Evolutionary conservation across 371 early-diverging fungal genomes (phyloP).

Genomic region (Mucor piriformis): DNA sequence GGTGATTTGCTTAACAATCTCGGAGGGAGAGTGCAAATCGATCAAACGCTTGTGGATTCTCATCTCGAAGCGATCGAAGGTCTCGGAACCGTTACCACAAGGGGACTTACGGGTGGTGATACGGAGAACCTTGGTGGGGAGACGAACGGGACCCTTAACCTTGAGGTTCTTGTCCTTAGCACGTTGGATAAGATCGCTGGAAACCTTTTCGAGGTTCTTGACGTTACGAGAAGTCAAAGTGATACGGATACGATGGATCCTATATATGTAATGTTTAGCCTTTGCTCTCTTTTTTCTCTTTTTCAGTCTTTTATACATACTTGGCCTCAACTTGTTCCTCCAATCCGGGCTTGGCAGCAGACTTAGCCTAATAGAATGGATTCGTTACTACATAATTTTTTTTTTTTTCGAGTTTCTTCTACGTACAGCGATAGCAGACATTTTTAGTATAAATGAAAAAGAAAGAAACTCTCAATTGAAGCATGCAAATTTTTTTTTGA

Average conservation of each 20-base stretch:
- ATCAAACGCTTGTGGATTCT: conserved; percentile 99
- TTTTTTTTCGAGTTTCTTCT: not conserved
- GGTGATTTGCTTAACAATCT: conserved; percentile 99
- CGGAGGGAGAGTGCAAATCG: conserved; percentile 96
- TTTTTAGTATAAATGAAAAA: conserved; percentile 35
- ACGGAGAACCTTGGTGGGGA: conserved; percentile 97
- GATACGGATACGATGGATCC: conserved; percentile 94
- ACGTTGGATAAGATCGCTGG: conserved; percentile 93
- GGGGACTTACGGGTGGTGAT: conserved; percentile 99
- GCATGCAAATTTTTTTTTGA: not conserved
- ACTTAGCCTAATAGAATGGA: conserved; percentile 39
- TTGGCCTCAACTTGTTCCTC: conserved; percentile 60
- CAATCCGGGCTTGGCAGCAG: conserved; percentile 57
- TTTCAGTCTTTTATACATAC: conserved; percentile 30
- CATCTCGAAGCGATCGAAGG: conserved; percentile 98
- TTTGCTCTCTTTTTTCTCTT: not conserved
- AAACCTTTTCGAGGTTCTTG: conserved; percentile 98
- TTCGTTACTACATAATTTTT: not conserved
- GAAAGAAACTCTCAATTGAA: conserved; percentile 15
- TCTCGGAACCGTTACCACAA: conserved; percentile 99
- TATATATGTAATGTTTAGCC: too few species aligned
- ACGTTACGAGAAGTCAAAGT: conserved; percentile 98
- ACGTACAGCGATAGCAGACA: conserved; percentile 37
- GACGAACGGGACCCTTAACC: conserved; percentile 98
- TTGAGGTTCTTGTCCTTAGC: conserved; percentile 97